phyloP scores from a whole-genome alignment of 1,284 basidiomycete genomes.

The Cutaneotrichosporon spelunceum region DNA sequence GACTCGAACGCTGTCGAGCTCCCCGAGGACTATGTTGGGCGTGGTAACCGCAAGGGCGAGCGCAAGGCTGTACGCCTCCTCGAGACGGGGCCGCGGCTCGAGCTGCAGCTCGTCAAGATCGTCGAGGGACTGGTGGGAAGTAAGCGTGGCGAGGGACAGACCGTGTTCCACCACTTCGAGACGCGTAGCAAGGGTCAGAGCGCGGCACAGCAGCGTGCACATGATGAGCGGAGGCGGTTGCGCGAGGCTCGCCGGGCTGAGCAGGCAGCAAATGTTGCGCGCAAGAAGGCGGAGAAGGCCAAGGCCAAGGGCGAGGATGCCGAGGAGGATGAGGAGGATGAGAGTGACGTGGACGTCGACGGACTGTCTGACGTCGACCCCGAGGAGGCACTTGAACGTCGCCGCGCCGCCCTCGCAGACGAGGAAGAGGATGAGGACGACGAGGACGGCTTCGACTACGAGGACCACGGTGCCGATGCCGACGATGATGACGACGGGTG shows the following conservation, averaged over 20 bases:
- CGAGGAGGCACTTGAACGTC: constrained; percentile 46
- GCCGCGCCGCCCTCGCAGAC: constrained; percentile 30
- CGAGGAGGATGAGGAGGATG: constrained; percentile 47
- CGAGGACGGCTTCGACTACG: constrained; percentile 43
- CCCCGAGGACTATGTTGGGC: constrained; percentile 87
- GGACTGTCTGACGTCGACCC: constrained; percentile 52
- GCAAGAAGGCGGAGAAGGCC: constrained; percentile 62
- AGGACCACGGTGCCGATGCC: constrained; percentile 57
- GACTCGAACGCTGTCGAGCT: constrained; percentile 70
- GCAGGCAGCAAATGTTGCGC: constrained; percentile 79
- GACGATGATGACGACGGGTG: constrained; percentile 56
- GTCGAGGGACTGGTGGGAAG: constrained; percentile 82
- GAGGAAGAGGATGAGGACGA: constrained; percentile 46
- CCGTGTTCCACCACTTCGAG: constrained; percentile 91
- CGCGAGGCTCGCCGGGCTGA: constrained; percentile 73
- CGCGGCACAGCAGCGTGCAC: constrained; percentile 63
- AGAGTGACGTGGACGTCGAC: constrained; percentile 51
- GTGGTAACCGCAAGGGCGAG: constrained; percentile 87
- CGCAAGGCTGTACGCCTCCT: constrained; percentile 86
- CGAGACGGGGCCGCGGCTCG: constrained; percentile 94
- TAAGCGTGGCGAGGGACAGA: constrained; percentile 65
- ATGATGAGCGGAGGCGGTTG: constrained; percentile 70
- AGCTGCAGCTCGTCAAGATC: constrained; percentile 89
- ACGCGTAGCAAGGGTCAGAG: constrained; percentile 66
- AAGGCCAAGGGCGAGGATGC: constrained; percentile 42